Base-by-base conservation (phyloP, 2,329 filamentous ascomycete genomes). In the Ascochyta koolunga region DNA sequence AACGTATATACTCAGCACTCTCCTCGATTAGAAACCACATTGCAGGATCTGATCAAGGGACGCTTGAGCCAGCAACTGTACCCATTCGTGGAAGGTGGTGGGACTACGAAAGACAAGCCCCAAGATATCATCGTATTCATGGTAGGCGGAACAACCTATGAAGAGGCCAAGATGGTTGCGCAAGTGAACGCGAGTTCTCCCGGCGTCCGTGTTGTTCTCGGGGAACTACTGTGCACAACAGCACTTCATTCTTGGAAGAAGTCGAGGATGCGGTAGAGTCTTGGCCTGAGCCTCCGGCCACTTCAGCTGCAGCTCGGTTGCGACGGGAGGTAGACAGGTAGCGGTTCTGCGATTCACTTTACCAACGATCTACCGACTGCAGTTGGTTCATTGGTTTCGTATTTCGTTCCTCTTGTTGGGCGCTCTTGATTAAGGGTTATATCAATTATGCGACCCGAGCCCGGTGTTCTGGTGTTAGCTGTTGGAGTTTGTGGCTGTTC, bases 1-100 rank as follows among this genome's bases (percentile, higher is more conserved):
- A 99, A 99, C 66, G 95, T 99, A 24, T 99, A 99, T 74, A 99
- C 95, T 0, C 96, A 99, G 73, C 95, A 99, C 74, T 96, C 91
- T 5, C 92, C 96, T 0, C 83, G 91, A 19, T 77, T 99, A 15
- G 93, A 97, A 73, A 84, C 85, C 21, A 98, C 92, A 0, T 78
- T 99, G 16, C 93, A 97, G 71, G 93, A 93, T 65, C 80, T 99
- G 45, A 93, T 98, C 78, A 97, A 96, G 71, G 96, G 95, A 0
- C 86, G 90, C 25, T 77, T 99, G 54, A 89, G 87, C 66, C 91
- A 96, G 67, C 85, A 92, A 61, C 86, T 95, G 58, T 98, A 96
- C 70, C 96, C 95, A 0, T 99, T 98, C 70, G 85, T 98, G 5
- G 95, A 98, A 64, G 91, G 91, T 6, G 89, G 89, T 15, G 89